Conservation (phyloP, 768 basidiomycete genomes). For the Hemileccinum impolitum region DNA sequence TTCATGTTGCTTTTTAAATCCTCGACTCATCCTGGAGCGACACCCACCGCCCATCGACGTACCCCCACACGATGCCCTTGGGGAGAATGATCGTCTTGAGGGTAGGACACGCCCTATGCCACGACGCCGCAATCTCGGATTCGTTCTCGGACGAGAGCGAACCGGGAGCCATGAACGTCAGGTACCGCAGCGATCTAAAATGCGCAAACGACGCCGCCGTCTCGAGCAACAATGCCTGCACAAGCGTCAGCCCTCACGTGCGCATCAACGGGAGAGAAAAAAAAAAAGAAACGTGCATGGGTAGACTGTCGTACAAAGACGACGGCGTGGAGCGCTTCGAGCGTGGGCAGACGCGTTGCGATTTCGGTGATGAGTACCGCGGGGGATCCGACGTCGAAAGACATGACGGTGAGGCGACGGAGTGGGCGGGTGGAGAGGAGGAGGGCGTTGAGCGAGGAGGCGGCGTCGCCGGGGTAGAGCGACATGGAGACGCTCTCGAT, state of each 20-base stretch:
- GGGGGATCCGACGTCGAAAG: slow-evolving; percentile 49
- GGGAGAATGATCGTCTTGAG: slow-evolving; percentile 64
- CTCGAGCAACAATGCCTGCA: slow-evolving; percentile 42
- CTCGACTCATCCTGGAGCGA: slow-evolving; percentile 18
- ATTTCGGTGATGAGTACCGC: slow-evolving; percentile 46
- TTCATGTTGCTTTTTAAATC: too few relatives aligned
- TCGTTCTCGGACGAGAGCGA: slow-evolving; percentile 36
- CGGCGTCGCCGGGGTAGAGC: slow-evolving; percentile 41
- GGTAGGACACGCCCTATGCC: slow-evolving; percentile 58
- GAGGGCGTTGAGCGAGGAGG: slow-evolving; percentile 44
- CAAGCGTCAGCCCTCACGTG: not conserved
- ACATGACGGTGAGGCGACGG: slow-evolving; percentile 53
- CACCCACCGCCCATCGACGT: slow-evolving; percentile 23
- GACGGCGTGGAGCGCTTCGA: slow-evolving; percentile 63
- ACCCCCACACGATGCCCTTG: slow-evolving; percentile 60
- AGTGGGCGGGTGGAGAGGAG: slow-evolving; percentile 37
- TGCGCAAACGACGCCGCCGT: slow-evolving; percentile 37
- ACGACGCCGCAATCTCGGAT: slow-evolving; percentile 47
- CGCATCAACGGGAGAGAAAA: not conserved
- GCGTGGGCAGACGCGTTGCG: slow-evolving; percentile 40
- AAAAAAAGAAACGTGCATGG: slow-evolving; percentile 35
- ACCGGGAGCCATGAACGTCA: slow-evolving; percentile 57
- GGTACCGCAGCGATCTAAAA: slow-evolving; percentile 46
- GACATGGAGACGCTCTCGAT: slow-evolving; percentile 51
- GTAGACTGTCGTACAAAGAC: slow-evolving; percentile 49